Base-by-base conservation (phyloP, 192 early-diverging fungal genomes). In the Podila horticola region DNA sequence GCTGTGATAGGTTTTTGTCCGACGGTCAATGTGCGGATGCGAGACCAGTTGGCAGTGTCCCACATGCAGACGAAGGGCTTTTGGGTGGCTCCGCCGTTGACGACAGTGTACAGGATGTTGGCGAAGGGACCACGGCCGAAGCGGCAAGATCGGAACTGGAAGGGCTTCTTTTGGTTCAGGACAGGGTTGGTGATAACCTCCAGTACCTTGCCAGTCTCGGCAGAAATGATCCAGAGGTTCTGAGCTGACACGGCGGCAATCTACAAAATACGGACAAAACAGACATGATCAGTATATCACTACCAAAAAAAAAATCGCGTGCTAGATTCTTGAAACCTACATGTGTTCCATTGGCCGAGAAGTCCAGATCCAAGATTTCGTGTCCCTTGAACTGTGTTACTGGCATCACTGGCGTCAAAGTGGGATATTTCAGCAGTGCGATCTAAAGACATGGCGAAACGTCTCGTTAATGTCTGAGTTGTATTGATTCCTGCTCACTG, bases 291-390 rank as follows among this genome's bases (percentile, higher is more conserved):
- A 64, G 34, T 64, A 11, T 4, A 15, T 68, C 31, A 10, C 19
- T 34, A 52, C 15, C 0, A 15, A 17, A 45, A 45, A 45, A 38
- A 9, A 38, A 45, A 12, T 45, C 41, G 2, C 11, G 11, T 41
- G 2, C 0, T 2, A 6, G 52, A 55, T 3, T 12, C 12, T 6
- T 3, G 2, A 45, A 12, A 20, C 63, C 64, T 73, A 81, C 77
- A 60, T 81, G 77, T 51, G 59, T 22, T 65, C 77, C 82, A 17
- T 86, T 83, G 19, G 83, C 63, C 67, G 91, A 88, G 61, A 95
- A 87, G 83, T 93, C 90, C 1, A 90, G 74, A 83, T 95, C 94
- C 29, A 86, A 64, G 36, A 95, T 86, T 51, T 91, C 90, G 15
- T 91, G 87, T 12, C 85, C 84, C n/a, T 87, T 81, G 59, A 87